Evolutionary conservation across 176 grass and related monocot species (phyloP), one percentile per base, ranked within the genome.

Genomic region (Lolium perenne): DNA sequence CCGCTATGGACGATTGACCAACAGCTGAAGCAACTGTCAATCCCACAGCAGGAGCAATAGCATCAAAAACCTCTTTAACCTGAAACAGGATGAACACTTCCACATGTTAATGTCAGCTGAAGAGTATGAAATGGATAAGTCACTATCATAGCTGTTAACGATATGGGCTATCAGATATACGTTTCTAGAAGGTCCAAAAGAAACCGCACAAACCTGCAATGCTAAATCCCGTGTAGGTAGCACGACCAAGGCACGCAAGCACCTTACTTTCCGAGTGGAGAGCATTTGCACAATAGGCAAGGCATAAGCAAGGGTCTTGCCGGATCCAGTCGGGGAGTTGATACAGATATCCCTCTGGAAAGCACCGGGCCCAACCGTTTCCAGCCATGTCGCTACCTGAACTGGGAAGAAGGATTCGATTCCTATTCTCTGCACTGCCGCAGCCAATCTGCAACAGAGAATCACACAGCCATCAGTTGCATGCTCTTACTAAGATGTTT

Each of bases 261-360:
- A 95, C 87, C 81, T 92, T 77, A 92, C 91, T 85, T 89, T 93
- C 73, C 59, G 63, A 23, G 62, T 82, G 8, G 88, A 86, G 12
- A 95, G 88, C 10, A 74, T 80, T 89, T 98, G 93, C 74, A 98
- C 93, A 6, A 95, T 95, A 17, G 96, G 93, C 76, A 98, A 87
- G 35, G 93, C 96, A 47, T 47, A 98, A 26, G 96, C 91, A 80
- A 98, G 90, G 43, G 96, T 98, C 62, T 98, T 98, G 43, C 96
- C 93, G 32, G 93, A 95, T 67, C 96, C 96, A 76, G 96, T 98
- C 9, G 96, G 96, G 65, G 96, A 98, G 43, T 98, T 98, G 6
- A 95, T 89, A 91, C 96, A 95, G 69, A 98, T 92, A 78, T 98
- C 96, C 65, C 93, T 93, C 81, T 98, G 90, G 80, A 98, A 98